Evolutionary conservation across 1,284 basidiomycete species (phyloP), one percentile per base, ranked within the genome.

Genomic region (Leccinum ponderosum): DNA sequence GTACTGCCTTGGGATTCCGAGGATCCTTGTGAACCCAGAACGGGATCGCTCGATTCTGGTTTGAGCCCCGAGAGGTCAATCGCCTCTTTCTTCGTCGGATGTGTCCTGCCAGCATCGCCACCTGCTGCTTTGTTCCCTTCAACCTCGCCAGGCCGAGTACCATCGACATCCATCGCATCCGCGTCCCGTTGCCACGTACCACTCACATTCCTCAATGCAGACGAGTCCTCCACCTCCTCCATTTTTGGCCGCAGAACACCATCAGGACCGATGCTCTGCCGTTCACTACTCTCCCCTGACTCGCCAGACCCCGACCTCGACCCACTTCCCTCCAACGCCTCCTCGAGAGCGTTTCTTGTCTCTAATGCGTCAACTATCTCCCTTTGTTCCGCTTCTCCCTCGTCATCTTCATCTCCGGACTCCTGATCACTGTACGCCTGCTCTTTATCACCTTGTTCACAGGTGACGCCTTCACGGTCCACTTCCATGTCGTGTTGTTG

Each of bases 161-260:
- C 53, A 42, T 81, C 80, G 7, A 80, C 66, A 6, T 79, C 75
- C 76, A 79, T 78, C 7, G 73, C 65, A 52, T 71, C 70, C 8
- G 1, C 56, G 33, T 69, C 68, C 57, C 47, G 59, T 51, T 67
- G 68, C 70, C 69, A 69, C 2, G 42, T 25, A 37, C 69, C 65
- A 44, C 62, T 66, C 39, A 67, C 68, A 50, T 76, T 70, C 51
- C 71, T 75, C 59, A 89, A 66, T 39, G 78, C 80, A n/a, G 79
- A 79, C 6, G 77, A 66, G 65, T 87, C 85, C 25, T 90, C 87
- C 37, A 84, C 64, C 33, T 89, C 87, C 69, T 90, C 89, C 33
- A 80, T 73, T 70, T 91, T 90, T 15, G 82, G 84, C 62, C 81
- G 74, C 37, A 81, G 65, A 25, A 37, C 60, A 14, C 82, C 68